These are phyloP conservation scores for Basidiobolus meristosporus DNA, from an alignment of 371 early-diverging fungal species.

Conservation along the genomic window DNA sequence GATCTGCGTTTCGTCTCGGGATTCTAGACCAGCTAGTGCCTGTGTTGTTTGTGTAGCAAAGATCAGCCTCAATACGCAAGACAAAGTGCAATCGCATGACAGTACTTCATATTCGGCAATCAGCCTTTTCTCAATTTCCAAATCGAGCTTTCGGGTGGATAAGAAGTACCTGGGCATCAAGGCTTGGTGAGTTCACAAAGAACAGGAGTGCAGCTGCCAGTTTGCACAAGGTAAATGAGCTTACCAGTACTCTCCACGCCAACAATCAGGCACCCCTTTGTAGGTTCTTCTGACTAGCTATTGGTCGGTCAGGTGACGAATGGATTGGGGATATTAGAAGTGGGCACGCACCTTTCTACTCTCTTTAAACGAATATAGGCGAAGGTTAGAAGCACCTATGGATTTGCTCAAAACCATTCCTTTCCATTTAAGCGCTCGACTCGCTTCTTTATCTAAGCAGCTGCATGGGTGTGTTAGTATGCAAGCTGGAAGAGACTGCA, in stretches of 20 bases:
- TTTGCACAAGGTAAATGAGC: neutral
- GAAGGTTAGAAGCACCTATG: too few relatives aligned
- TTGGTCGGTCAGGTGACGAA: too few relatives aligned
- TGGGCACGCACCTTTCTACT: too few relatives aligned
- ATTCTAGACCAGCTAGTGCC: conserved; percentile 8
- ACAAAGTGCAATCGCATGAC: neutral
- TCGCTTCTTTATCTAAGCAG: too few relatives aligned
- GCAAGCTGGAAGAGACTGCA: too few relatives aligned
- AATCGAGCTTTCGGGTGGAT: conserved; percentile 9
- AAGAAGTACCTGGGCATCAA: conserved; percentile 12
- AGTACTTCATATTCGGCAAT: neutral
- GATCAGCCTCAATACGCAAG: neutral
- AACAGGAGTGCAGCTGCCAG: neutral
- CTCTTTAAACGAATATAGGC: too few relatives aligned
- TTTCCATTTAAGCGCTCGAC: too few relatives aligned
- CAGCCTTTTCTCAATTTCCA: conserved; percentile 1
- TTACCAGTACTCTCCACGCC: conserved; percentile 40
- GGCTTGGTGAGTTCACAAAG: neutral
- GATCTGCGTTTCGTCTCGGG: conserved; percentile 34
- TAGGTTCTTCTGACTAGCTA: too few relatives aligned
- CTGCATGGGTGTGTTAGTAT: too few relatives aligned
- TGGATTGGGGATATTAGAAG: too few relatives aligned
- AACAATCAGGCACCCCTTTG: conserved; percentile 45
- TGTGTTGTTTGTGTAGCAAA: neutral
- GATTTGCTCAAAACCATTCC: too few relatives aligned